Base-by-base conservation (phyloP, 2,329 filamentous ascomycete species). In the Scytalidium lignicola region DNA sequence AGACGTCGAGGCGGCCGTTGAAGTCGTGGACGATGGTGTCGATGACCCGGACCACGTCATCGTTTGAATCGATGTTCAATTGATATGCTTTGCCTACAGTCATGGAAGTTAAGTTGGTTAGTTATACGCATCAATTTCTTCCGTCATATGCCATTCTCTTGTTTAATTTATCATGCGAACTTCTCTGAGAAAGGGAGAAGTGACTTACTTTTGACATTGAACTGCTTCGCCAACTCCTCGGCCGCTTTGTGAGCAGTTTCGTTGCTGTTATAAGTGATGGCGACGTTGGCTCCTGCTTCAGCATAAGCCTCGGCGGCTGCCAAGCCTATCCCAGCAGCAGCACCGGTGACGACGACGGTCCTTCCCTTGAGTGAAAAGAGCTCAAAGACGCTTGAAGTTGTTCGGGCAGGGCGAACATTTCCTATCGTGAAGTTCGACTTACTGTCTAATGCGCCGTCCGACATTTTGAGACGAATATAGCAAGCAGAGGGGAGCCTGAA, bases 221-320 rank as follows among this genome's bases (percentile, higher is more conserved):
- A 88, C 19, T 78, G 75, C 59, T 79, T 74, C 60, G 80, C 80
- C 41, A 89, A 82, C 22, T 80, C 79, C 26, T 74, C 74, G 0
- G 85, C 84, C 50, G 79, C 74, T 13, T 78, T 72, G 10, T 80
- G 62, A 10, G 83, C 82, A 57, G 82, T 78, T 60, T 78, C 76
- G 67, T 88, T 88, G 65, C 73, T 79, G 62, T 86, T 84, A 63
- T 86, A 88, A 81, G 82, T 86, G 44, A 88, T 79, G 22, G 82
- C 84, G 18, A 88, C 81, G 56, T 88, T 85, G 51, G 83, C 83
- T 44, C 85, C 85, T n/a, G 83, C 82, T 62, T 89, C 85, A n/a
- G 84, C 84, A 23, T 83, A 73, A 1, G 73, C 82, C 26, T 84
- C 70, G 13, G 83, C 84, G 22, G 87, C 75, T 3, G 75, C 74